These are phyloP conservation scores for Balamuthia mandrillaris DNA, from an alignment of 208 protist species.

Conservation along the genomic window DNA sequence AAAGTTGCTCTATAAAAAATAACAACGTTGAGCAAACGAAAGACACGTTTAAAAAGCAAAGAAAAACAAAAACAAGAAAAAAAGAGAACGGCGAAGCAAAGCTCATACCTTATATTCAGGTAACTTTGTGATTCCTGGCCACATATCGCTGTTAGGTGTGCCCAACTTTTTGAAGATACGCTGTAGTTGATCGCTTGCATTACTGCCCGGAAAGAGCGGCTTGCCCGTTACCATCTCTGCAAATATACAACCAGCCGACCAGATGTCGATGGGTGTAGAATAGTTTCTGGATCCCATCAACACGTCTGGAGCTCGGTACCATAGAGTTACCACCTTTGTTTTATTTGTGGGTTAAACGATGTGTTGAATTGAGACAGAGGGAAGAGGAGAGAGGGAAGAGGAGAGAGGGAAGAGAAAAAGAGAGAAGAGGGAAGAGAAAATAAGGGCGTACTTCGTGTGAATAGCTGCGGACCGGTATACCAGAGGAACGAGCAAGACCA, in stretches of 20 bases:
- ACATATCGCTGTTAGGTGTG: slow-evolving; percentile 22
- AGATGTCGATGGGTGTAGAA: slow-evolving; percentile 97
- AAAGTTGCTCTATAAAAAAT: neutral
- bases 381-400: neutral
- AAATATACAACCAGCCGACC: slow-evolving; percentile 99
- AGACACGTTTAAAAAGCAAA: too few species aligned
- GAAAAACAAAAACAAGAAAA: too few species aligned
- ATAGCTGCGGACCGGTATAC: slow-evolving; percentile 96
- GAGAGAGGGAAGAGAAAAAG: neutral
- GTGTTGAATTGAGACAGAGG: neutral
- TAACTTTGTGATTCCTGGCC: slow-evolving; percentile 12
- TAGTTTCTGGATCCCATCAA: slow-evolving; percentile 97
- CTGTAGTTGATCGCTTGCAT: slow-evolving; percentile 90
- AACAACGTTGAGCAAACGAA: too few species aligned
- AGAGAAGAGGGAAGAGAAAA: neutral
- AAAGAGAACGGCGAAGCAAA: too few species aligned
- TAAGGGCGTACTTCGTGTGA: slow-evolving; percentile 88
- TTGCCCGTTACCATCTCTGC: slow-evolving; percentile 69
- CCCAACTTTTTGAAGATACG: slow-evolving; percentile 83
- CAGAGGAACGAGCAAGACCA: slow-evolving; percentile 90
- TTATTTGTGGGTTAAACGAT: neutral
- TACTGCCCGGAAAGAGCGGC: slow-evolving; percentile 93
- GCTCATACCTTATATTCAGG: slow-evolving; percentile 29
- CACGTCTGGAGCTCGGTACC: slow-evolving; percentile 99
- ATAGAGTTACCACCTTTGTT: slow-evolving; percentile 91